phyloP scores from a whole-genome alignment of 2,329 filamentous ascomycete species.

The Hawksworthiomyces lignivorus region DNA sequence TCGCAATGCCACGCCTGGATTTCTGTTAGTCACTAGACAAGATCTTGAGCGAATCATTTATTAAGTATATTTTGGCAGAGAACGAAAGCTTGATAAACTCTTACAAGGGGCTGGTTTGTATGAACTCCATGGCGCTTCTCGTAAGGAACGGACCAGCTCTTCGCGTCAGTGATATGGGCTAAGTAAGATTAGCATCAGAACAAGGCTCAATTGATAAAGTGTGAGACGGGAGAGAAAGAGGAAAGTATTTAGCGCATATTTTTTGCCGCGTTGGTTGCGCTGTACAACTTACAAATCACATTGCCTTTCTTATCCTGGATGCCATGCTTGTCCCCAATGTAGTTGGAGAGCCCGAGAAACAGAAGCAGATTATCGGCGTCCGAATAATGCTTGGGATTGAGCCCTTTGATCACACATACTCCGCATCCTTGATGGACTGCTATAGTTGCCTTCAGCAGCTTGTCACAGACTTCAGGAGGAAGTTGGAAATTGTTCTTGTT shows the following conservation, averaged over 20 bases:
- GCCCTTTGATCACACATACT: conserved; percentile 47
- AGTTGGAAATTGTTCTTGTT: conserved; percentile 32
- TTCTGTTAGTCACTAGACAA: no score
- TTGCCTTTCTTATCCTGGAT: conserved; percentile 40
- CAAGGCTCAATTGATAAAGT: no score
- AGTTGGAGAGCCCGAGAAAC: conserved; percentile 48
- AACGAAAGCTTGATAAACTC: conserved; percentile 12
- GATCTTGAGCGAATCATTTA: no score
- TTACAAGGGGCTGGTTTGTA: conserved; percentile 36
- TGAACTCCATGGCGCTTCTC: conserved; percentile 42
- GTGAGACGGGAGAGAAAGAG: neutral
- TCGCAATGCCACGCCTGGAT: conserved; percentile 41
- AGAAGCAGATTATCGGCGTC: conserved; percentile 47
- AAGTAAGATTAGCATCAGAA: no score
- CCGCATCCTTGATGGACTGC: conserved; percentile 37
- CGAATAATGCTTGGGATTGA: conserved; percentile 39
- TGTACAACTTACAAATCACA: conserved; percentile 33
- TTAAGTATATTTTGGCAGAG: neutral
- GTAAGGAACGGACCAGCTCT: conserved; percentile 35
- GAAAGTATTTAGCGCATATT: no score
- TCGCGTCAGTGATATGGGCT: conserved; percentile 43
- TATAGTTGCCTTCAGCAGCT: conserved; percentile 26
- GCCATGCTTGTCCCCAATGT: conserved; percentile 48
- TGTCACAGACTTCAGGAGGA: conserved; percentile 23
- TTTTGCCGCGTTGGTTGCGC: no score